phyloP scores from a whole-genome alignment of 192 early-diverging fungal species.

The Dimargaris xerosporica region DNA sequence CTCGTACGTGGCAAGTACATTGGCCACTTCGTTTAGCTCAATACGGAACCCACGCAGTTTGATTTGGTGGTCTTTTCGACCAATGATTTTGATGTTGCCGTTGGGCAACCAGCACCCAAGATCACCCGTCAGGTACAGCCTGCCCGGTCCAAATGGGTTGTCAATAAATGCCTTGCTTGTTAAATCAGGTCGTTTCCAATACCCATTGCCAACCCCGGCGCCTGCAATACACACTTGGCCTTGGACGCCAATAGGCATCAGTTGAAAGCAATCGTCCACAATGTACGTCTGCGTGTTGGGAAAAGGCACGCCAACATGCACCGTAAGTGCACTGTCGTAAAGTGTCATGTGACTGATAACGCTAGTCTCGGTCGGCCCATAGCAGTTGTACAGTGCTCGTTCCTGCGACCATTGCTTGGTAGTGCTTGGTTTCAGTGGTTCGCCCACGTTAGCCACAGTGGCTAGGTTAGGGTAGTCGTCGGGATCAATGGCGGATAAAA shows the following conservation, averaged over 20 bases:
- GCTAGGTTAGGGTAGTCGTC: not conserved
- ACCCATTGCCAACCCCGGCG: slow-evolving; percentile 19
- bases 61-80: slow-evolving; percentile 21
- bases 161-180: slow-evolving; percentile 19
- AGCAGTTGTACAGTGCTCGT: too few species aligned
- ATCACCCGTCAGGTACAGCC: slow-evolving; percentile 25
- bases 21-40: slow-evolving; percentile 20
- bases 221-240: not conserved
- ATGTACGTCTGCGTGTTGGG: not conserved
- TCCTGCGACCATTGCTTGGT: too few species aligned
- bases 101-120: slow-evolving; percentile 17
- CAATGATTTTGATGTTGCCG: slow-evolving; percentile 18
- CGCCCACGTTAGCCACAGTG: not conserved
- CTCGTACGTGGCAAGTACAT: too few species aligned
- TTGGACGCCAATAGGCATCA: not conserved
- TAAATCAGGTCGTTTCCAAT: slow-evolving; percentile 22
- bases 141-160: slow-evolving; percentile 19
- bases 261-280: not conserved
- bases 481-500: not conserved
- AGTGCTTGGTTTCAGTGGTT: too few species aligned
- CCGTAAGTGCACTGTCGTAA: not conserved
- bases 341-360: not conserved
- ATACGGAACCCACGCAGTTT: slow-evolving; percentile 24
- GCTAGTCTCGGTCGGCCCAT: not conserved
- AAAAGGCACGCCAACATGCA: not conserved